These are phyloP conservation scores for Cotoneaster glaucophyllus DNA, from an alignment of 306 rosid genomes.

Conservation along the genomic window DNA sequence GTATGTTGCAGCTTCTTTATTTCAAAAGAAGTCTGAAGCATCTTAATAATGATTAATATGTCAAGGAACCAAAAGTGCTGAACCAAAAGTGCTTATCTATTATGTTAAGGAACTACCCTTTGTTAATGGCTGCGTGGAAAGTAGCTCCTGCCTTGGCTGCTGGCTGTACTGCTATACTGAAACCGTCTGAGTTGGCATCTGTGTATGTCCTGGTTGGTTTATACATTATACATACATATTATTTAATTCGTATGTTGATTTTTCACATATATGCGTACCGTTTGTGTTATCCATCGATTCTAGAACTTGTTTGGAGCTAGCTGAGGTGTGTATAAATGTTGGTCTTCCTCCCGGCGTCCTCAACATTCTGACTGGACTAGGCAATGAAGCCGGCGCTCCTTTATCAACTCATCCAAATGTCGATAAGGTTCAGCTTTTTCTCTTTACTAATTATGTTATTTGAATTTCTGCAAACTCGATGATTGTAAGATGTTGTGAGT, in stretches of 20 bases:
- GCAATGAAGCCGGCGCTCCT: constrained; percentile 92
- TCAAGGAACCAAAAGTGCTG: not conserved
- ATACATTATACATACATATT: not conserved
- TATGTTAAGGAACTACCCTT: constrained; percentile 73
- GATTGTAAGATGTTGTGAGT: not conserved
- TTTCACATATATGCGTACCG: not conserved
- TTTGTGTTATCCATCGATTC: constrained; percentile 6
- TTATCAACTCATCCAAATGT: constrained; percentile 78
- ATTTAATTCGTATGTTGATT: not conserved
- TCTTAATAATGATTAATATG: not conserved
- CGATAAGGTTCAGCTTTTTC: constrained; percentile 53
- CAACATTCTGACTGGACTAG: constrained; percentile 77
- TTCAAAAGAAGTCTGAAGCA: not conserved
- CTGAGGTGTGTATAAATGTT: constrained; percentile 60
- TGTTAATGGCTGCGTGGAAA: constrained; percentile 86
- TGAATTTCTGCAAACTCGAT: not conserved
- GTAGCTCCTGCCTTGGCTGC: constrained; percentile 97
- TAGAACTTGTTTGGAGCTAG: constrained; percentile 86
- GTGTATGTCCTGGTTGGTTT: constrained; percentile 43
- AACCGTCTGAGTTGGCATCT: constrained; percentile 89
- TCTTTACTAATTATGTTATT: constrained; percentile 1
- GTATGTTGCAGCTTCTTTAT: constrained; percentile 21
- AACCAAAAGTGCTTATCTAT: not conserved
- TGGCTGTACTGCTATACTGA: constrained; percentile 84
- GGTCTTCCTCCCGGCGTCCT: constrained; percentile 78